phyloP scores from a whole-genome alignment of 2,329 filamentous ascomycete species.

The Chaetomium globosum region DNA sequence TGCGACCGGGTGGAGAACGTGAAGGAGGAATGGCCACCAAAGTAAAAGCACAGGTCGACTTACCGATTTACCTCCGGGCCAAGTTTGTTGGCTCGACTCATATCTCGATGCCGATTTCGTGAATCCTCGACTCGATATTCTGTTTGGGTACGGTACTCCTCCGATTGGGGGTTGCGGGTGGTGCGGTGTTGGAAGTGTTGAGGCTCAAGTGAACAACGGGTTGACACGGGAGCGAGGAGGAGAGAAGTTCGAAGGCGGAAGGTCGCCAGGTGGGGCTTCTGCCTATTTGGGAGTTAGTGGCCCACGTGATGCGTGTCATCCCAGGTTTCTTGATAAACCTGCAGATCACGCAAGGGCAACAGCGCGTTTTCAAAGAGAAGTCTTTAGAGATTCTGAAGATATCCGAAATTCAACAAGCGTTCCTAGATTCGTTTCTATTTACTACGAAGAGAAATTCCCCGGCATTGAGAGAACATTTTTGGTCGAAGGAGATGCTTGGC shows the following conservation, averaged over 20 bases:
- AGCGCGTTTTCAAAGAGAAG: too few relatives aligned
- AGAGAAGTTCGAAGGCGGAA: slow-evolving; percentile 37
- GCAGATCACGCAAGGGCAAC: neutral
- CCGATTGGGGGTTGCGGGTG: slow-evolving; percentile 30
- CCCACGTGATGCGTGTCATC: slow-evolving; percentile 35
- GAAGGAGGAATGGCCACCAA: slow-evolving; percentile 24
- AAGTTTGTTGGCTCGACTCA: slow-evolving; percentile 96
- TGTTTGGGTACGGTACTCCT: slow-evolving; percentile 32
- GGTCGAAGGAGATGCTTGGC: neutral
- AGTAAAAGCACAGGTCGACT: slow-evolving; percentile 43
- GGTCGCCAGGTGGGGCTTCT: slow-evolving; percentile 27
- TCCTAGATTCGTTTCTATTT: neutral
- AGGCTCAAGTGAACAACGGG: slow-evolving; percentile 34
- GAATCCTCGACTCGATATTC: slow-evolving; percentile 35
- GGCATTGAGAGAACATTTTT: too few relatives aligned
- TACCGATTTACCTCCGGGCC: slow-evolving; percentile 99
- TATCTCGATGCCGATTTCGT: slow-evolving; percentile 64
- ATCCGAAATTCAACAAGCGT: neutral
- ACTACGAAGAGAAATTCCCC: neutral
- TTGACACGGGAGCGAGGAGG: slow-evolving; percentile 37
- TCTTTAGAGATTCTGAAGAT: too few relatives aligned
- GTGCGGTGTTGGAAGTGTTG: slow-evolving; percentile 27
- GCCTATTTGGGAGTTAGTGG: slow-evolving; percentile 26
- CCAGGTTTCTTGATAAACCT: neutral
- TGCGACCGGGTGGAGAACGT: slow-evolving; percentile 33